phyloP scores from a whole-genome alignment of 345 rosid genomes.

The Moricandia arvensis region DNA sequence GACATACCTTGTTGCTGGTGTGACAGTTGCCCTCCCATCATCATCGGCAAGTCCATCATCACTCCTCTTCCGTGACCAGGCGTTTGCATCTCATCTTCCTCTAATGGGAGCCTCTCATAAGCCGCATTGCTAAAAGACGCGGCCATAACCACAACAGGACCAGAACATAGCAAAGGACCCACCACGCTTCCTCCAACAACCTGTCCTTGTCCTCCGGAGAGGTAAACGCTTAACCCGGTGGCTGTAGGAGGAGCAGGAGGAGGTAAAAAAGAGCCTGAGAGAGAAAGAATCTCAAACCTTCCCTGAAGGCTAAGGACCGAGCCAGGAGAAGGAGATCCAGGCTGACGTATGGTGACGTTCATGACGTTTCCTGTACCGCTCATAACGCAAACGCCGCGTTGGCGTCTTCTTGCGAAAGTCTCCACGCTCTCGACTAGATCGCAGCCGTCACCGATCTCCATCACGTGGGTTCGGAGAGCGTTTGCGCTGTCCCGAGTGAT shows the following conservation, averaged over 20 bases:
- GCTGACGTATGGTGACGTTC: slow-evolving; percentile 88
- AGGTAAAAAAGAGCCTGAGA: slow-evolving; percentile 86
- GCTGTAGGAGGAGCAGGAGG: slow-evolving; percentile 98
- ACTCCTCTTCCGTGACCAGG: slow-evolving; percentile 51
- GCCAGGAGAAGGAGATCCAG: slow-evolving; percentile 67
- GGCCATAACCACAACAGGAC: slow-evolving; percentile 91
- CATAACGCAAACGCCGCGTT: slow-evolving; percentile 90
- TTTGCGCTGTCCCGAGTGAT: slow-evolving; percentile 95
- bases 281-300: slow-evolving; percentile 86
- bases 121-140: slow-evolving; percentile 98
- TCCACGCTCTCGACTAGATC: slow-evolving; percentile 87
- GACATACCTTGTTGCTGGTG: slow-evolving; percentile 56
- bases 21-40: slow-evolving; percentile 36
- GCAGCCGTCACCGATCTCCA: slow-evolving; percentile 91
- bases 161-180: slow-evolving; percentile 71
- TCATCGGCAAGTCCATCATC: slow-evolving; percentile 62
- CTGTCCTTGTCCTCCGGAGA: slow-evolving; percentile 95
- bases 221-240: slow-evolving; percentile 84
- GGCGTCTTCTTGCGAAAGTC: slow-evolving; percentile 82
- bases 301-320: slow-evolving; percentile 85
- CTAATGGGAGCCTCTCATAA: slow-evolving; percentile 88
- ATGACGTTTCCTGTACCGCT: slow-evolving; percentile 90
- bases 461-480: slow-evolving; percentile 84
- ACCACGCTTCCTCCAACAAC: slow-evolving; percentile 95
- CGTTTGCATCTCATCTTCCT: slow-evolving; percentile 76